phyloP scores from a whole-genome alignment of 2,329 filamentous ascomycete species.

The Claviceps citrina region DNA sequence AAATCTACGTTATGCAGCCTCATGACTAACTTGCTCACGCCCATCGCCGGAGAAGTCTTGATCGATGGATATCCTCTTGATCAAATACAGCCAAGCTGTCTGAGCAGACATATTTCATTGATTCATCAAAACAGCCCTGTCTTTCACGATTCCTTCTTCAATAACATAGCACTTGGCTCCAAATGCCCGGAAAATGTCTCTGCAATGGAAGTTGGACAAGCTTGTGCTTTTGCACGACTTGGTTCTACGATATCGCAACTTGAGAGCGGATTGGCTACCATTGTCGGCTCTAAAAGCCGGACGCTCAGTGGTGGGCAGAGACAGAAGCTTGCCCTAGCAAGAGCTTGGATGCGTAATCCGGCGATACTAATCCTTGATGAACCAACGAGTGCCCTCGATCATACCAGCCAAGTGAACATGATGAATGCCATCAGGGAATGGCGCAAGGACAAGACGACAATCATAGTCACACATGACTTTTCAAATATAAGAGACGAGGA shows the following conservation, averaged over 20 bases:
- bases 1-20: slow-evolving; percentile 82
- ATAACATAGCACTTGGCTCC: slow-evolving; percentile 64
- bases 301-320: slow-evolving; percentile 72
- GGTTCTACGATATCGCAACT: slow-evolving; percentile 50
- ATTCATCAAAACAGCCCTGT: slow-evolving; percentile 70
- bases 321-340: slow-evolving; percentile 66
- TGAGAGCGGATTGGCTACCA: slow-evolving; percentile 55
- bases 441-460: slow-evolving; percentile 70
- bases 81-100: slow-evolving; percentile 52
- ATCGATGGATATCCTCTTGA: slow-evolving; percentile 51
- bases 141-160: slow-evolving; percentile 65
- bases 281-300: slow-evolving; percentile 53
- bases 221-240: slow-evolving; percentile 53
- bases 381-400: slow-evolving; percentile 71
- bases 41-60: slow-evolving; percentile 46
- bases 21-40: slow-evolving; percentile 61
- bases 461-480: slow-evolving; percentile 85
- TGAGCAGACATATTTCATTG: slow-evolving; percentile 62
- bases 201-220: slow-evolving; percentile 39
- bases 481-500: slow-evolving; percentile 58
- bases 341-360: slow-evolving; percentile 61
- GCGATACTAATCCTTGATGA: slow-evolving; percentile 79
- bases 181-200: slow-evolving; percentile 31
- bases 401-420: slow-evolving; percentile 49
- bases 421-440: slow-evolving; percentile 64